Evolutionary conservation across 345 rosid species (phyloP), one percentile per base, ranked within the genome.

Genomic region (Barbarea vulgaris): DNA sequence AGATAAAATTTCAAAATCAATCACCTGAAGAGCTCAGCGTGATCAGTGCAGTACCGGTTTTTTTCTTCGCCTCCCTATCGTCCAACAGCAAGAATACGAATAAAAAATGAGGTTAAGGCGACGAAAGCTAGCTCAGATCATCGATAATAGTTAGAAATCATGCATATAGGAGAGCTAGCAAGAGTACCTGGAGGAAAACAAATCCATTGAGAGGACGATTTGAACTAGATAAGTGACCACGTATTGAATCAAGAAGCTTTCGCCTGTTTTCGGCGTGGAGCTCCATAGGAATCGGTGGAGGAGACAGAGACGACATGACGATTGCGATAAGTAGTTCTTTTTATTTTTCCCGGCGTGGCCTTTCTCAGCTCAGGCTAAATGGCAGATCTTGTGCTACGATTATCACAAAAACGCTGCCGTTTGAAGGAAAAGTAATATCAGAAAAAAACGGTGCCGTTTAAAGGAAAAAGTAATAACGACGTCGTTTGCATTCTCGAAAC

Each of bases 31-130:
- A 91, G 91, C 71, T 93, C 97, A 18, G 77, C 3, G 79, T 93
- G 98, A 87, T 94, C 98, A 33, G 97, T 94, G 81, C 95, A 91
- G 77, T 91, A 83, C 3, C 97, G 94, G 51, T 73, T 81, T 80
- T 87, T 78, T 64, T 94, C 97, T 30, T 89, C 95, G 17, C 98
- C 98, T 56, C 97, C 98, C 96, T 93, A 72, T 10, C 44, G 18
- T 61, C 24, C 25, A 48, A 59, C 17, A 33, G 3, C 17, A 46
- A 22, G 7, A 65, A 15, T 2, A 59, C 13, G 58, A 56, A 3
- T 18, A 28, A 46, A 54, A 18, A 9, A 70, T 56, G 0, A 54
- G 17, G 27, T 34, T n/a, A 53, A 17, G 8, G 68, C 17, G n/a
- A 51, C 2, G 19, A 48, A 59, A 48, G 34, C 19, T 31, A 72